Conservation (phyloP, 164 flowering plant species). For the Berberis vulgaris region DNA sequence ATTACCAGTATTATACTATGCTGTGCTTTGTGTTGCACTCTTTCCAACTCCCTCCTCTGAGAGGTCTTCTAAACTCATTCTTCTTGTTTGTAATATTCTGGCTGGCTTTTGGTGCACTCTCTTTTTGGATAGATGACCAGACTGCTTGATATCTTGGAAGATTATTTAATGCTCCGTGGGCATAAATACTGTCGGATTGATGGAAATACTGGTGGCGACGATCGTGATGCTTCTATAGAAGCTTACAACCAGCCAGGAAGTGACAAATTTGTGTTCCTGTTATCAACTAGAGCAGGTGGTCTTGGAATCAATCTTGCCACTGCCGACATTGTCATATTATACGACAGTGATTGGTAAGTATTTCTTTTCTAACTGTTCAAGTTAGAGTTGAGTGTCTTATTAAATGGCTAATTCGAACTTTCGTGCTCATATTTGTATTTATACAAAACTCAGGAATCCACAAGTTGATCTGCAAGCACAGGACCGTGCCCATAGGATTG, state of each 20-base stretch:
- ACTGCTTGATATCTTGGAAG: conserved; percentile 93
- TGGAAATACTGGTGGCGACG: conserved; percentile 99
- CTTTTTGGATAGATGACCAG: conserved; percentile 77
- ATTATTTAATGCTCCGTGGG: conserved; percentile 84
- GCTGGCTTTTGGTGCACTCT: not conserved
- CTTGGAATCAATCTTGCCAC: conserved; percentile 99
- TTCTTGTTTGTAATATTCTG: conserved; percentile 1
- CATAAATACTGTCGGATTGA: conserved; percentile 88
- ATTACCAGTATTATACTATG: not conserved
- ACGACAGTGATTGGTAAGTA: conserved; percentile 95
- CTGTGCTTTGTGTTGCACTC: not conserved
- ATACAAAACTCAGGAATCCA: conserved; percentile 62
- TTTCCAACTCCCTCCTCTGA: not conserved
- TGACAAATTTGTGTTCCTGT: conserved; percentile 84
- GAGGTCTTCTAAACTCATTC: not conserved
- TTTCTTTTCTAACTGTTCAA: not conserved
- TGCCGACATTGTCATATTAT: conserved; percentile 95
- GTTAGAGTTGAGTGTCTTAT: not conserved
- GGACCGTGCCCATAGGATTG: conserved; percentile 98
- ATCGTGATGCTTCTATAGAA: conserved; percentile 98
- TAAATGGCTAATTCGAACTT: too few species aligned
- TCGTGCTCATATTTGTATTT: conserved; percentile 7
- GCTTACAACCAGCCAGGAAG: conserved; percentile 92
- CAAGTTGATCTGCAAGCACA: conserved; percentile 99
- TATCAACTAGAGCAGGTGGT: conserved; percentile 99